Percentiles rank a stretch among this genome's conserved stretches.
These are phyloP conservation scores for Nakaseomyces kungkrabaensis DNA, from an alignment of 1,139 yeast genomes.

Conservation along the genomic window DNA sequence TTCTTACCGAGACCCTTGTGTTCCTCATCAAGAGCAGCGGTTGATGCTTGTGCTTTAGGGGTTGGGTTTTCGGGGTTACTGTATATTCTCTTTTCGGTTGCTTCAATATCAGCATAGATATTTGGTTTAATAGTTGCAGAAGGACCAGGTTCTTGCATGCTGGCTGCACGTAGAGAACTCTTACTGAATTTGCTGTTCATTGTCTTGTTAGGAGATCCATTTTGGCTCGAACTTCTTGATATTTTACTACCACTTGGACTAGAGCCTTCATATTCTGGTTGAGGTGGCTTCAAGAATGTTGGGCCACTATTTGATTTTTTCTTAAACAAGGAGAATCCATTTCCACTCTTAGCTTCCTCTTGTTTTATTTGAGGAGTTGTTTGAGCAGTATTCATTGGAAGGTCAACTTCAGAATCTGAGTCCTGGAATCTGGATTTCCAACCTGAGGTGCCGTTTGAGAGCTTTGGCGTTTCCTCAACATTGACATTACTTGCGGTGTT, in stretches of 20 bases:
- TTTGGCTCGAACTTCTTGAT: slow-evolving; percentile 1
- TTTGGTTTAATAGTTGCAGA: slow-evolving; percentile 4
- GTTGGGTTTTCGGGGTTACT: slow-evolving; percentile 5
- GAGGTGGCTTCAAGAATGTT: slow-evolving; percentile 9
- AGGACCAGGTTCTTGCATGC: slow-evolving; percentile 9
- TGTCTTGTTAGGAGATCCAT: slow-evolving; percentile 5
- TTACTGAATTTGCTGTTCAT: slow-evolving; percentile 15
- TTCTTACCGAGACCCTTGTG: slow-evolving; percentile 42
- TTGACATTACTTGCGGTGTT: neutral
- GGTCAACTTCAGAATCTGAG: slow-evolving; percentile 47
- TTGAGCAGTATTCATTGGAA: slow-evolving; percentile 13
- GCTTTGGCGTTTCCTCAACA: neutral
- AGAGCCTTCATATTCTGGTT: slow-evolving; percentile 4
- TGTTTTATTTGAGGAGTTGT: neutral
- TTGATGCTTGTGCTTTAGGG: slow-evolving; percentile 8
- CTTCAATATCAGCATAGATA: slow-evolving; percentile 4
- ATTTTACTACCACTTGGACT: neutral
- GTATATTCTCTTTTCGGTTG: slow-evolving; percentile 7
- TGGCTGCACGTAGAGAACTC: slow-evolving; percentile 17
- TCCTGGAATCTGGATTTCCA: slow-evolving; percentile 44
- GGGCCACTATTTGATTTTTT: slow-evolving; percentile 7
- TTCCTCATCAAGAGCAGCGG: slow-evolving; percentile 33
- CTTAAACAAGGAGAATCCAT: slow-evolving; percentile 17
- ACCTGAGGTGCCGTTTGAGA: slow-evolving; percentile 6
- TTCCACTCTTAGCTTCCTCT: slow-evolving; percentile 8